Conservation (phyloP, 1,284 basidiomycete species). For the Schizopora paradoxa region DNA sequence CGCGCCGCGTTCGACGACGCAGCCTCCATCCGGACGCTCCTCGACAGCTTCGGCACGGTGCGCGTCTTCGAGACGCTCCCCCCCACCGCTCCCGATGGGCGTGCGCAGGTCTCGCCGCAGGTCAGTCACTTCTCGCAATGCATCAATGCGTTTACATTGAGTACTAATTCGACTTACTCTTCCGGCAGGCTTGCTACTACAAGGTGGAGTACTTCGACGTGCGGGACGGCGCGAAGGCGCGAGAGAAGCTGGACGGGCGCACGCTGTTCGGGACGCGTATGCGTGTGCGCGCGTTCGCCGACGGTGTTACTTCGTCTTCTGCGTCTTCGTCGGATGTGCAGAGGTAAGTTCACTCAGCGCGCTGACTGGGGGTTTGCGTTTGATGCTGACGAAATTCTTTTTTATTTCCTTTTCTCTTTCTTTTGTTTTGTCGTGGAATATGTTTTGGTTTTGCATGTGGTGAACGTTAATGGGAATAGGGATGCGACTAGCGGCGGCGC, state of each 20-base stretch:
- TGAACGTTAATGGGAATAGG: too few species aligned
- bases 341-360: neutral
- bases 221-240: conserved; percentile 41
- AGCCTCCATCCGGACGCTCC: conserved; percentile 17
- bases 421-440: neutral
- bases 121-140: neutral
- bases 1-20: conserved; percentile 9
- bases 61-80: conserved; percentile 15
- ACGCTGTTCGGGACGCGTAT: conserved; percentile 30
- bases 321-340: neutral
- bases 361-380: neutral
- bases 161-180: neutral
- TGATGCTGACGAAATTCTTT: neutral
- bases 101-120: neutral
- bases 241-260: conserved; percentile 34
- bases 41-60: conserved; percentile 21
- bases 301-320: neutral
- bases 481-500: too few species aligned
- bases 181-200: conserved; percentile 36
- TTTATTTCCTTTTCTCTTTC: neutral
- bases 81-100: conserved; percentile 8
- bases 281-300: conserved; percentile 24
- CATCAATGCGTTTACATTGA: neutral
- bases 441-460: too few species aligned
- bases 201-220: conserved; percentile 60